Base-by-base conservation (phyloP, 768 basidiomycete genomes). In the Pulveroboletus ravenelii region DNA sequence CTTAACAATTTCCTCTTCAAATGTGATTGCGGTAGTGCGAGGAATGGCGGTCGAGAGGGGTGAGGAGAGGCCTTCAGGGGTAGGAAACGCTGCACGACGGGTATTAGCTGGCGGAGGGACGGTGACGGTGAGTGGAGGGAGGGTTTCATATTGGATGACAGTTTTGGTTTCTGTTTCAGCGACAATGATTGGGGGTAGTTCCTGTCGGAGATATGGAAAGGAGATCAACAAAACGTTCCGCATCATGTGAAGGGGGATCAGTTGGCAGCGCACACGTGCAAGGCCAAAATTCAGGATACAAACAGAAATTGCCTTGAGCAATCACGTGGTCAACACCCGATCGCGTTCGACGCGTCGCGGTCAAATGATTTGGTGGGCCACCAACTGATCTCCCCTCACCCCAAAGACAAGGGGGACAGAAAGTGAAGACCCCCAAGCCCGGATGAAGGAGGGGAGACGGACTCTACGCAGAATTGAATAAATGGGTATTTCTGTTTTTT, bases 381-480 rank as follows among this genome's bases (percentile, higher is more conserved):
- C 70, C 66, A 67, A 72, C 62, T 62, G 63, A 59, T 60, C 64
- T 62, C 61, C 69, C 69, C 68, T 48, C 67, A 66, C 69, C 64
- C 20, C 60, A 58, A 54, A 75, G 81, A 82, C 82, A 71, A 82
- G 85, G 85, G 86, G 85, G 85, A 87, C 82, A 66, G 50, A 80
- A 71, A 77, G 52, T 40, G 72, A 74, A 74, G 73, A 77, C 83
- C 87, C 88, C 87, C 85, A 81, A 87, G 84, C 87, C 87, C 87
- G 79, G 85, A 84, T 84, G 84, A 87, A 85, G 85, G 86, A 83
- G 82, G 78, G 75, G 74, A 80, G 81, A 87, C 85, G 79, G 80
- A 87, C 81, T 80, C 71, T 81, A 80, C 76, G 81, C 73, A 75
- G 69, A 74, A 66, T 62, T 74, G 72, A 62, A 67, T 59, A 56